Evolutionary conservation across 202 grass and related monocot genomes (phyloP), one percentile per base, ranked within the genome.

Genomic region (Tripidium arundinaceum): DNA sequence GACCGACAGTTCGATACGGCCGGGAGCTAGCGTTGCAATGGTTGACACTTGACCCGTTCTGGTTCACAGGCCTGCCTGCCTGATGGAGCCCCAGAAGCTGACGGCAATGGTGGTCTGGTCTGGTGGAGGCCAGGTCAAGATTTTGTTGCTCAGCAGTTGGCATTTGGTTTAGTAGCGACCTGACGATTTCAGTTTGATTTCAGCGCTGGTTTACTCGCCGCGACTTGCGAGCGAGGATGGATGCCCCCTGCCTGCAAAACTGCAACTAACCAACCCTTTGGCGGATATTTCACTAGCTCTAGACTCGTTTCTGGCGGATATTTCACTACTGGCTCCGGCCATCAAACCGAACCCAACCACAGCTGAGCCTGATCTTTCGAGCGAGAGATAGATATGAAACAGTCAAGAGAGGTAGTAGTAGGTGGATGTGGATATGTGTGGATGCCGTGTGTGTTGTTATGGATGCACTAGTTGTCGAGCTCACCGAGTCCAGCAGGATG

Each of bases 401-500:
- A 1, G 21, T 7, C 0, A 25, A 2, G 52, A 58, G 9, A 58
- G 54, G n/a, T 22, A 57, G 54, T 24, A 57, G 54, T 57, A 57
- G 54, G 54, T 58, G 54, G 54, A 25, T 58, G 54, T 25, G 54
- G 54, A 58, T 58, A 25, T 58, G 8, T 25, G 54, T 58, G 54
- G 54, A 58, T 58, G 54, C 10, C 54, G 9, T 58, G 22, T 58
- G 22, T 25, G 54, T 1, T 58, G 54, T 58, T 58, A 25, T 9
- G 54, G 54, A 58, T 58, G 54, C 54, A 25, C 54, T 58, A 58
- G 54, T 1, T 58, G 0, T 3, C 19, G 0, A 55, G 27, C 69
- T 72, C 43, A 92, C 90, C 83, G 83, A 86, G 90, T 92, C 86
- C 10, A 92, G 84, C 84, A 92, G 37, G 86, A 92, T 92, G 83